Evolutionary conservation across 1,284 basidiomycete species (phyloP).

Genomic region (Agaricales sp.): DNA sequence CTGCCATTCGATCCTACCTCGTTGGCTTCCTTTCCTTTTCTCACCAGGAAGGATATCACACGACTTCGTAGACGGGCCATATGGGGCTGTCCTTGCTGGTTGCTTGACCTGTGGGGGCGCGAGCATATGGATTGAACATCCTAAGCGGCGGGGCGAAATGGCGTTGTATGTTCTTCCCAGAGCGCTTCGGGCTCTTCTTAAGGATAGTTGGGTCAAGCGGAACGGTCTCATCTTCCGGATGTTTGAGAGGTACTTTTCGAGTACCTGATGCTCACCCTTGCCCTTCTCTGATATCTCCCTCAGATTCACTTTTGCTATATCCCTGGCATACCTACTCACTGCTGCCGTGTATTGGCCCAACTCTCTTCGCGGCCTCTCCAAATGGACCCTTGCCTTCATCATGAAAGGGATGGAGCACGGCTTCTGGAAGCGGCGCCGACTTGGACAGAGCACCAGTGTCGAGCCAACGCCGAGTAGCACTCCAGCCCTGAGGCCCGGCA

Average conservation of each 20-base stretch:
- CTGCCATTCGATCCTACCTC: conserved; percentile 55
- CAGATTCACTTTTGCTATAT: conserved; percentile 45
- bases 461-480: conserved; percentile 14
- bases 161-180: conserved; percentile 66
- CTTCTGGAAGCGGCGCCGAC: conserved; percentile 35
- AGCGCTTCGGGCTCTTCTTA: conserved; percentile 51
- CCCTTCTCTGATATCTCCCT: conserved; percentile 2
- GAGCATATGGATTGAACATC: conserved; percentile 69
- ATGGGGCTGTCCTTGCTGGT: conserved; percentile 54
- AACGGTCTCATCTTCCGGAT: conserved; percentile 26
- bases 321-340: conserved; percentile 55
- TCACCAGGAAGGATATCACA: conserved; percentile 38
- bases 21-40: conserved; percentile 37
- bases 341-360: conserved; percentile 49
- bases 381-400: conserved; percentile 58
- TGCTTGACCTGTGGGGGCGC: conserved; percentile 54
- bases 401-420: conserved; percentile 45
- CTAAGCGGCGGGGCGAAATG: conserved; percentile 61
- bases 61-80: conserved; percentile 67
- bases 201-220: conserved; percentile 39
- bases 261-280: too few relatives aligned
- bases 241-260: conserved; percentile 48
- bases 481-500: conserved; percentile 1
- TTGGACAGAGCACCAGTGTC: conserved; percentile 14
- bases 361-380: conserved; percentile 56